These are phyloP conservation scores for Talaromyces borbonicus DNA, from an alignment of 495 filamentous ascomycete genomes.

Conservation along the genomic window DNA sequence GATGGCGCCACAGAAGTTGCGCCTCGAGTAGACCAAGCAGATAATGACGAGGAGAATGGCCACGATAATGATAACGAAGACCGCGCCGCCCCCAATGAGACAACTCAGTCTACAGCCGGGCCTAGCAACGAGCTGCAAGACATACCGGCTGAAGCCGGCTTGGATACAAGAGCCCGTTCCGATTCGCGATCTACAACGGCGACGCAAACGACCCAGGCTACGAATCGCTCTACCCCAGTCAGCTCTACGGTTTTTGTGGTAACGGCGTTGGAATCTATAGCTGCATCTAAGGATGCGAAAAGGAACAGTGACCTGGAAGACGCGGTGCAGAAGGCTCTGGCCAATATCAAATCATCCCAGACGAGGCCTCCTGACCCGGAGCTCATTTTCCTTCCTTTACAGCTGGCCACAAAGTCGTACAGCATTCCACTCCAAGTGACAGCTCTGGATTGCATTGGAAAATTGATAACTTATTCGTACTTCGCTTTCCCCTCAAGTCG, in stretches of 20 bases:
- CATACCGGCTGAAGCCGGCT: neutral
- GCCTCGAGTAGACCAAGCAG: neutral
- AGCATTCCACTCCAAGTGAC: constrained; percentile 79
- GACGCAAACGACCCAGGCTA: constrained; percentile 43
- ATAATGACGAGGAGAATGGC: neutral
- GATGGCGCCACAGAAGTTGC: neutral
- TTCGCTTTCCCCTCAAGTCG: constrained; percentile 66
- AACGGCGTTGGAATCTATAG: constrained; percentile 83
- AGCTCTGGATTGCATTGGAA: constrained; percentile 95
- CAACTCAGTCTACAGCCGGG: constrained; percentile 2
- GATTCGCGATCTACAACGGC: constrained; percentile 50
- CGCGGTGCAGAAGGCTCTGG: constrained; percentile 67
- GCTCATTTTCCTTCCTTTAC: constrained; percentile 80
- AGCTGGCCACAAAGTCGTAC: constrained; percentile 73
- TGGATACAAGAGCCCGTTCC: constrained; percentile 35
- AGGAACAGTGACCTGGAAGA: constrained; percentile 72
- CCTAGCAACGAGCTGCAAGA: neutral
- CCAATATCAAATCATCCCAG: constrained; percentile 69
- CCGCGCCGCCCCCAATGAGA: neutral
- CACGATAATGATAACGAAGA: neutral
- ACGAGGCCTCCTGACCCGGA: constrained; percentile 68
- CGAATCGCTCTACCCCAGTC: constrained; percentile 49
- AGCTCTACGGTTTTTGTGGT: constrained; percentile 94
- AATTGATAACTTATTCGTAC: constrained; percentile 96
- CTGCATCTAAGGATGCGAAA: constrained; percentile 75